These are phyloP conservation scores for Phytophthora europaea DNA, from an alignment of 352 stramenopile genomes.

Conservation along the genomic window DNA sequence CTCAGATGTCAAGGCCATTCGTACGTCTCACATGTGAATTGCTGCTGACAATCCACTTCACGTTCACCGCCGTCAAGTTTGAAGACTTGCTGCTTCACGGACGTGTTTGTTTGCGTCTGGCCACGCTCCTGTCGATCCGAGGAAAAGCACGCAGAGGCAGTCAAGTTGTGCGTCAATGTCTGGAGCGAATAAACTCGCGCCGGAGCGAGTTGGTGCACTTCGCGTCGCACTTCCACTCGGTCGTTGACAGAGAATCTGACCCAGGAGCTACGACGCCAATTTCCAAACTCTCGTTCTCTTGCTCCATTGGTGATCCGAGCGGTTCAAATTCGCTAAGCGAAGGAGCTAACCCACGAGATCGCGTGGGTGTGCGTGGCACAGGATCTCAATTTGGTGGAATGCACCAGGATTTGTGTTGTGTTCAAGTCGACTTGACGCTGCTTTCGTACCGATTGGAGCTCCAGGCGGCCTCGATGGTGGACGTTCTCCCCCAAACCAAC, in stretches of 20 bases:
- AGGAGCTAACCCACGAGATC: conserved; percentile 30
- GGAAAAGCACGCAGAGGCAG: conserved; percentile 43
- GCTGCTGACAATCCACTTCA: conserved; percentile 53
- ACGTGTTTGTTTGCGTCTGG: conserved; percentile 53
- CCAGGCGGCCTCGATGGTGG: conserved; percentile 46
- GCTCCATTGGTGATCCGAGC: conserved; percentile 36
- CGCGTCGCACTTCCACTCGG: conserved; percentile 45
- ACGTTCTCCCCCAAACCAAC: conserved; percentile 32
- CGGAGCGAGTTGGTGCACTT: conserved; percentile 50
- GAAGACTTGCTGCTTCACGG: conserved; percentile 67
- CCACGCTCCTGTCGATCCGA: conserved; percentile 42
- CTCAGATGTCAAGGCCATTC: conserved; percentile 25
- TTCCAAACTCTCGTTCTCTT: conserved; percentile 45
- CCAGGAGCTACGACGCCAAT: background rate
- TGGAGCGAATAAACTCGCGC: conserved; percentile 48
- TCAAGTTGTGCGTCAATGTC: conserved; percentile 43
- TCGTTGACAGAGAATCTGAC: background rate
- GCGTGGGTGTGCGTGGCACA: conserved; percentile 60
- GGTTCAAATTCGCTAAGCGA: conserved; percentile 3
- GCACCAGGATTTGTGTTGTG: conserved; percentile 65
- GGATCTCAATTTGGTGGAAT: conserved; percentile 63
- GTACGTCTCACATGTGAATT: conserved; percentile 37
- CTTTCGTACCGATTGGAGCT: conserved; percentile 70
- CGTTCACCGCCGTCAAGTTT: conserved; percentile 50
- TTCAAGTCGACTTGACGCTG: conserved; percentile 63